Conservation (phyloP, 1,139 yeast genomes). For the Geotrichum carabidarum region DNA sequence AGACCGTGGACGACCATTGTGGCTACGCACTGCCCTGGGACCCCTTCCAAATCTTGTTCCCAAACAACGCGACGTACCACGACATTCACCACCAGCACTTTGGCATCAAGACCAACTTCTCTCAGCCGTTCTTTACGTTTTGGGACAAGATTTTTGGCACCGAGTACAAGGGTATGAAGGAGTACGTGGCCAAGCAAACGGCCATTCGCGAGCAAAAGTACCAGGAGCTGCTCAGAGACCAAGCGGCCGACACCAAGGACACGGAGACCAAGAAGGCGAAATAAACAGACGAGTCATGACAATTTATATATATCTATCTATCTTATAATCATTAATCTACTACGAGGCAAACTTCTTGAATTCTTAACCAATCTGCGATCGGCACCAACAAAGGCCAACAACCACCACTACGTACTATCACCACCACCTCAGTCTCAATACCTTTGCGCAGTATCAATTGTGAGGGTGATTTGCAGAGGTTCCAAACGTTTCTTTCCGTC, state of each 20-base stretch:
- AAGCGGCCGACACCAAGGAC: background rate
- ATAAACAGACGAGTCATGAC: background rate
- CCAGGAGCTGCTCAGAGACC: constrained; percentile 10
- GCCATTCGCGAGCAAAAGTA: constrained; percentile 30
- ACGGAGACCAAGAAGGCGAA: constrained; percentile 5
- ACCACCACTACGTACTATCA: too few relatives aligned
- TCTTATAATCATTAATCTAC: background rate
- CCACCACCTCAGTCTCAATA: too few relatives aligned
- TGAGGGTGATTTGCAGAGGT: background rate
- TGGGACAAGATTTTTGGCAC: constrained; percentile 80
- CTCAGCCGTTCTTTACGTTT: constrained; percentile 91
- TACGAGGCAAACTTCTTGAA: too few relatives aligned
- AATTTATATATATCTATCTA: constrained; percentile 1
- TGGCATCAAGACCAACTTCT: constrained; percentile 87
- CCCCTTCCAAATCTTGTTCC: constrained; percentile 81
- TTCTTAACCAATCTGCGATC: too few relatives aligned
- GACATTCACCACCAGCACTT: constrained; percentile 96
- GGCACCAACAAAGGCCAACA: too few relatives aligned
- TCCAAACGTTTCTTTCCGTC: too few relatives aligned
- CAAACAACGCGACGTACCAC: constrained; percentile 91
- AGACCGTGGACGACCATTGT: constrained; percentile 97
- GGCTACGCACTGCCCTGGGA: constrained; percentile 91
- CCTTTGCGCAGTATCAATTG: background rate
- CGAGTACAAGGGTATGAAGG: constrained; percentile 51
- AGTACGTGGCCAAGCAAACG: constrained; percentile 35